Evolutionary conservation across 805 yeast genomes (phyloP), one percentile per base, ranked within the genome.

Genomic region (Suhomyces xylopsoci): DNA sequence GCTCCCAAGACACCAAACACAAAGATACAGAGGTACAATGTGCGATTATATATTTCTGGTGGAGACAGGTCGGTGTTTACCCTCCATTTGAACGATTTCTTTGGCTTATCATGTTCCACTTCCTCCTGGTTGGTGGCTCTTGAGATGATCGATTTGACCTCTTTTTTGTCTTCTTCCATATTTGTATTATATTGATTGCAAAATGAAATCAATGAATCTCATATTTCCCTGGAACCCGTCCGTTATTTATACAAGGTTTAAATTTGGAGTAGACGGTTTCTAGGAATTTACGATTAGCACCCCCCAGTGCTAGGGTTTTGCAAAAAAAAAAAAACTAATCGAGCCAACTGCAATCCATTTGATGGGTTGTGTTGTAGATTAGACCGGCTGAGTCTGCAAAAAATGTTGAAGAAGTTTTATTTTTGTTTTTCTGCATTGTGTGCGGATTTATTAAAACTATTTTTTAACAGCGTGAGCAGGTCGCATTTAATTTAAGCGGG

Each of bases 1-100:
- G 63, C 62, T n/a, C 66, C 66, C 47, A 62, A 58, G 26, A 62
- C 52, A 22, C 65, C 65, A 46, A 61, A 61, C 22, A 61, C 65
- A 22, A 61, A 61, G 17, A 61, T 59, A 8, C 62, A 56, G 30
- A 58, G 38, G 43, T 59, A 62, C 22, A 62, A 53, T 5, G 61
- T 59, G 58, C 60, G 52, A 55, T 62, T 62, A 51, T 60, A 62
- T 24, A 62, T 61, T 34, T 62, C 63, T 34, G 54, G 57, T 14
- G 66, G 66, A 7, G 65, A 59, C 30, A 52, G 51, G 54, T 62
- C 65, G 14, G 52, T 55, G 38, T 55, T 50, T 22, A 46, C 53
- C 20, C 48, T 49, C 59, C 59, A 56, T 41, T 55, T 61, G 64
- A 17, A 38, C 7, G 42, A 17, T 10, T 19, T 38, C n/a, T 38